phyloP scores from a whole-genome alignment of 129 eudicot genomes.

The Saussurea involucrata region DNA sequence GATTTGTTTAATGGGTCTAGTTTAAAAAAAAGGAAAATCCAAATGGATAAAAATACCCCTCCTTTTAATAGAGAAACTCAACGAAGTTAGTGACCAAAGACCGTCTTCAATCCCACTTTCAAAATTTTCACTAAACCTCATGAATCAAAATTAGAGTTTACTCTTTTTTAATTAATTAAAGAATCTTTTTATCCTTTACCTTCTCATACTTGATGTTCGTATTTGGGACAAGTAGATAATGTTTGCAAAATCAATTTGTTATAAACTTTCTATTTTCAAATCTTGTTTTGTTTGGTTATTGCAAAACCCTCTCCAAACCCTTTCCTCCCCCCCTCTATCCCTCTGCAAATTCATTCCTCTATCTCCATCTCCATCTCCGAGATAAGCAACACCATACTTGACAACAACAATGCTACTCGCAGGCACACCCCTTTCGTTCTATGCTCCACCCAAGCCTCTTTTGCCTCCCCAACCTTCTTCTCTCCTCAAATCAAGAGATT shows the following conservation, averaged over 20 bases:
- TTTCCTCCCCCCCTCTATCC: not conserved
- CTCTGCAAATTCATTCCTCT: not conserved
- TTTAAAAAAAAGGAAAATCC: too few relatives aligned
- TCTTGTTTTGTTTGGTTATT: not conserved
- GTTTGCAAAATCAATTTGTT: not conserved
- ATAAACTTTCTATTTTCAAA: not conserved
- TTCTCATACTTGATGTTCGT: too few relatives aligned
- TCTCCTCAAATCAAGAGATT: slow-evolving; percentile 19
- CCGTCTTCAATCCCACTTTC: too few relatives aligned
- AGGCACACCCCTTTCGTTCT: slow-evolving; percentile 20
- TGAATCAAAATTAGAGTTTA: too few relatives aligned
- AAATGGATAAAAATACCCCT: too few relatives aligned
- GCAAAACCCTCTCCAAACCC: not conserved
- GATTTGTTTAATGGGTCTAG: too few relatives aligned
- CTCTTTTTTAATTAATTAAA: too few relatives aligned
- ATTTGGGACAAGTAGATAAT: not conserved
- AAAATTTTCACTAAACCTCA: too few relatives aligned
- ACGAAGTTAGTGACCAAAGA: too few relatives aligned
- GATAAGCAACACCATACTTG: not conserved
- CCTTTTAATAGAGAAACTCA: too few relatives aligned
- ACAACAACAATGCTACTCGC: slow-evolving; percentile 26
- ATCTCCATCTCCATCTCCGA: not conserved
- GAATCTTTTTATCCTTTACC: too few relatives aligned
- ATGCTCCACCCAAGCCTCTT: slow-evolving; percentile 19
- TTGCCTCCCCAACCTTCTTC: not conserved